Evolutionary conservation across 176 grass and related monocot genomes (phyloP).

Genomic region (Areca catechu): DNA sequence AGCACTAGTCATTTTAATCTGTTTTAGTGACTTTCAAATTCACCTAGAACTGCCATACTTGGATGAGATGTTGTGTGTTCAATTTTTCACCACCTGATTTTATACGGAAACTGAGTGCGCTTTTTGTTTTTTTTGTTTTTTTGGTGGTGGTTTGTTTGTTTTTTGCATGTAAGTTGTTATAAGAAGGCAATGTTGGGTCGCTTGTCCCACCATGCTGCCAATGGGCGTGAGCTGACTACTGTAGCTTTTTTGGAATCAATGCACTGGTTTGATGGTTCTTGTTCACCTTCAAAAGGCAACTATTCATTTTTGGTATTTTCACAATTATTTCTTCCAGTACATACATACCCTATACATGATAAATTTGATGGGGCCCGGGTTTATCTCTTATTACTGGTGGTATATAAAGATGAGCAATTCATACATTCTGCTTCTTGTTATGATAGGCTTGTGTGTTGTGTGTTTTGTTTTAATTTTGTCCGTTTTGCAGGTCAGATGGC

Average conservation of each 20-base stretch:
- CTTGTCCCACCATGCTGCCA: conserved; percentile 74
- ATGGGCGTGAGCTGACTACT: conserved; percentile 72
- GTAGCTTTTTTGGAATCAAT: conserved; percentile 74
- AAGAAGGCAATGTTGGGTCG: conserved; percentile 75
- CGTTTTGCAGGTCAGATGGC: conserved; percentile 58
- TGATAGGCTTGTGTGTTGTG: conserved; percentile 9
- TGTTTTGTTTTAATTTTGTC: conserved; percentile 14
- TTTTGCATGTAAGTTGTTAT: conserved; percentile 66
- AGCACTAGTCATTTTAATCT: no score
- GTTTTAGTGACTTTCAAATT: no score
- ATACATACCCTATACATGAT: conserved; percentile 1
- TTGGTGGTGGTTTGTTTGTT: conserved; percentile 73
- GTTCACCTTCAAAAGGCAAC: conserved; percentile 42
- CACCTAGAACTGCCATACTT: background rate
- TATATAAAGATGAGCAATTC: conserved; percentile 14
- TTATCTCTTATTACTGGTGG: background rate
- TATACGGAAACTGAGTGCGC: conserved; percentile 39
- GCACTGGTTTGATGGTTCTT: conserved; percentile 66
- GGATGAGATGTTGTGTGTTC: conserved; percentile 4
- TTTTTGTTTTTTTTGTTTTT: conserved; percentile 55
- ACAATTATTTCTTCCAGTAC: conserved; percentile 21
- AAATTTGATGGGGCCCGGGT: conserved; percentile 10
- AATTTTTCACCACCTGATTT: conserved; percentile 22
- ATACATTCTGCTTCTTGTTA: conserved; percentile 16
- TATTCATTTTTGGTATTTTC: conserved; percentile 34